These are phyloP conservation scores for Debaryomyces castellii DNA, from an alignment of 805 yeast species.

Conservation along the genomic window DNA sequence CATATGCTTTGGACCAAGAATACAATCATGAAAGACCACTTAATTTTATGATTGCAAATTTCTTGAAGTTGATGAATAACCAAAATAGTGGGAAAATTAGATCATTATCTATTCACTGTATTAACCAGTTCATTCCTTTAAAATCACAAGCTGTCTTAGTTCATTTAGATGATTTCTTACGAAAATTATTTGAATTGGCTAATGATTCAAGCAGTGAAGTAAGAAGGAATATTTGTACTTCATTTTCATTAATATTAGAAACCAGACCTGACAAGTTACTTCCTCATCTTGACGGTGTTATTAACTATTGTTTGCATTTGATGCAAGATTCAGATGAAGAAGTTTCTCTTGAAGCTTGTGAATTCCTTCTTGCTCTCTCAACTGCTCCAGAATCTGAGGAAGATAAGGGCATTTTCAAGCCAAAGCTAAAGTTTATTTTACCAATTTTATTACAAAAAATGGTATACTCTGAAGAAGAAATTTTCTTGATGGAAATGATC, in stretches of 20 bases:
- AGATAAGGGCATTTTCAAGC: conserved; percentile 41
- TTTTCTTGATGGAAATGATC: conserved; percentile 57
- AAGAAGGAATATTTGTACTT: conserved; percentile 71
- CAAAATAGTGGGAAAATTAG: conserved; percentile 49
- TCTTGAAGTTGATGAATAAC: conserved; percentile 49
- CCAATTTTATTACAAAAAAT: conserved; percentile 78
- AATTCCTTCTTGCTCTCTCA: conserved; percentile 76
- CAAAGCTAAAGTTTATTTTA: conserved; percentile 61
- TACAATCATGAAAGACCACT: conserved; percentile 68
- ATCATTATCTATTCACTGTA: conserved; percentile 64
- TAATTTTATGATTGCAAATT: conserved; percentile 62
- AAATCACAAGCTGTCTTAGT: conserved; percentile 64
- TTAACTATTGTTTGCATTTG: conserved; percentile 78
- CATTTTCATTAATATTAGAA: conserved; percentile 71
- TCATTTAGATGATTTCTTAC: conserved; percentile 65
- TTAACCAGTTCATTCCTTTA: conserved; percentile 72
- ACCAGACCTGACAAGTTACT: conserved; percentile 75
- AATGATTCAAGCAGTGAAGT: conserved; percentile 57
- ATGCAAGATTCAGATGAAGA: conserved; percentile 58
- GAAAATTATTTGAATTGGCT: conserved; percentile 68
- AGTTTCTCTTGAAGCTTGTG: conserved; percentile 91
- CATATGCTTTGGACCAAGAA: conserved; percentile 60
- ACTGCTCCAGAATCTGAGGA: conserved; percentile 55
- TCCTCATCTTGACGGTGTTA: conserved; percentile 84
- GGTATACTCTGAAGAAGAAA: conserved; percentile 86